Percentiles rank a stretch among this genome's conserved stretches.
Conservation (phyloP, 495 filamentous ascomycete species). For the Penicillium crystallinum region DNA sequence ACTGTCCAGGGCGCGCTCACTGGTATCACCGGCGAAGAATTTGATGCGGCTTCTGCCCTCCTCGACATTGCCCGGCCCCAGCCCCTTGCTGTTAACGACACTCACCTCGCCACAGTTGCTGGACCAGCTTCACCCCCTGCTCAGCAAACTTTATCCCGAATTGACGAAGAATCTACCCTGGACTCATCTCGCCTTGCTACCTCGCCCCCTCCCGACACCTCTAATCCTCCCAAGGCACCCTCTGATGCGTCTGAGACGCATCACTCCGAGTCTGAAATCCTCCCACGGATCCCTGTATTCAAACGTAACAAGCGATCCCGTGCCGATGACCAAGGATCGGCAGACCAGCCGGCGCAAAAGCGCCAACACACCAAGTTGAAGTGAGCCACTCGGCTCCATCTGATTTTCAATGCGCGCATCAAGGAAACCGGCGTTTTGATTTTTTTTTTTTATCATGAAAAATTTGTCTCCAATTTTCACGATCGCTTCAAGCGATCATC, state of each 20-base stretch:
- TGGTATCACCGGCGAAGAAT: conserved; percentile 1
- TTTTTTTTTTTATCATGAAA: background rate
- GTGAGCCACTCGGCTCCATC: conserved; percentile 1
- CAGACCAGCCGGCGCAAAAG: conserved; percentile 11
- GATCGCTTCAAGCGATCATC: background rate
- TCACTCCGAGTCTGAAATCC: background rate
- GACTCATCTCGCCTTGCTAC: conserved; percentile 5
- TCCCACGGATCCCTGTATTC: conserved; percentile 2
- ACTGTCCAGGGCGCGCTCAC: conserved; percentile 1
- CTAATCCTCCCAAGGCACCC: background rate
- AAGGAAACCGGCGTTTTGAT: background rate
- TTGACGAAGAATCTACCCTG: conserved; percentile 1
- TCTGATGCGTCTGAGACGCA: background rate
- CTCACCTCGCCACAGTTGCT: background rate
- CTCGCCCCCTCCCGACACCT: background rate
- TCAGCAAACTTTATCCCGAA: conserved; percentile 2
- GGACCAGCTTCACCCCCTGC: background rate
- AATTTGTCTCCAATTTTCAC: background rate
- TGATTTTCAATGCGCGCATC: background rate
- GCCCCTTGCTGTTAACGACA: background rate
- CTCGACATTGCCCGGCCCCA: conserved; percentile 5
- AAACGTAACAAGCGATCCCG: conserved; percentile 11
- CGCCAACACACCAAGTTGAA: conserved; percentile 10
- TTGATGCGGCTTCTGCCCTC: conserved; percentile 15
- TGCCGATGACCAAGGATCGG: background rate